Evolutionary conservation across 169 alveolate species (phyloP).

Genomic region (Perkinsus olseni): DNA sequence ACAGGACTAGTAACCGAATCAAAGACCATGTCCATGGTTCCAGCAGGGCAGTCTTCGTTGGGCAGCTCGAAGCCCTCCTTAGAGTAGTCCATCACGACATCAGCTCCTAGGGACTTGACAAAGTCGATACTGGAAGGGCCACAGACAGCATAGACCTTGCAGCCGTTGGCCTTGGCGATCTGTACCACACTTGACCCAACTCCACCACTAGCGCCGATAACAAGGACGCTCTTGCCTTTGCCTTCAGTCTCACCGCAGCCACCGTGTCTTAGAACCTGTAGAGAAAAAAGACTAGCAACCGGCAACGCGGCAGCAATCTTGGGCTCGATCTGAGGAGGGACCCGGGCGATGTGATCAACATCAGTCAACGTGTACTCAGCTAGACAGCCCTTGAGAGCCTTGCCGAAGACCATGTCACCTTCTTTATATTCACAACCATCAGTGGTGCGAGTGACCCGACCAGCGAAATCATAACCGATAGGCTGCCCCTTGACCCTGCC

Average conservation of each 20-base stretch:
- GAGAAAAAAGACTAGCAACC: not conserved
- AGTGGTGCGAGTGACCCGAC: not conserved
- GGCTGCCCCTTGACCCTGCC: not conserved
- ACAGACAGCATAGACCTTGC: not conserved
- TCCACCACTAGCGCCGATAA: not conserved
- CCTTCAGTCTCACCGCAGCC: not conserved
- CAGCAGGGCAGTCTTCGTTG: not conserved
- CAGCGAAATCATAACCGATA: not conserved
- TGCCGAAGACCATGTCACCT: not conserved
- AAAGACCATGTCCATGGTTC: not conserved
- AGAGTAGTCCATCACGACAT: not conserved
- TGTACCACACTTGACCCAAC: not conserved
- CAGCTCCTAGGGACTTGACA: not conserved
- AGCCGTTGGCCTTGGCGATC: not conserved
- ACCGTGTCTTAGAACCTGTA: not conserved
- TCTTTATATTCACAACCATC: not conserved
- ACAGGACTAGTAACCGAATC: not conserved
- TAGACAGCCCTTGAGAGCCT: not conserved
- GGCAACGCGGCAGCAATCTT: not conserved
- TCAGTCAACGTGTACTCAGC: not conserved
- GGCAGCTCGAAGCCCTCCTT: slow-evolving; percentile 15
- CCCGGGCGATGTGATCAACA: not conserved
- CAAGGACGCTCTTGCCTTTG: not conserved
- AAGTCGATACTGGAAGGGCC: not conserved
- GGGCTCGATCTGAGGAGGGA: not conserved